Base-by-base conservation (phyloP, 345 rosid species). In the Stellera chamaejasme region DNA sequence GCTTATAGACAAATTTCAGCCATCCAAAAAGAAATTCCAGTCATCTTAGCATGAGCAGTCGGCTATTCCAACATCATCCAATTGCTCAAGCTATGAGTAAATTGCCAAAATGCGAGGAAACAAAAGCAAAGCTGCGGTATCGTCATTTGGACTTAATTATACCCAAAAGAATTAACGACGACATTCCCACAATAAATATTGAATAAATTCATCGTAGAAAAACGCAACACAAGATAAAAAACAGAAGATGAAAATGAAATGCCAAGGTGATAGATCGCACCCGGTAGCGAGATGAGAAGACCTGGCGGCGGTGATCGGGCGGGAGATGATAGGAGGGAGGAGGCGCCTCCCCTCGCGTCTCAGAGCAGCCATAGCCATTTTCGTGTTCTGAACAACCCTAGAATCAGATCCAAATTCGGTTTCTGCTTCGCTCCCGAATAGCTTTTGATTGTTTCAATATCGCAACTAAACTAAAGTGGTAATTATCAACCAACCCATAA, bases 301-400 rank as follows among this genome's bases (percentile, higher is more conserved):
- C 53, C 84, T 64, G 70, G 71, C 51, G 53, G 82, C 76, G 63
- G 76, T 63, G 59, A 82, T 69, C 3, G 88, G 78, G n/a, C 83
- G 85, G 47, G 83, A 75, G 11, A 76, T 62, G 64, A 77, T 66
- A 52, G 82, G 74, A 66, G 85, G 76, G 67, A 77, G 73, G 62
- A 85, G 74, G 11, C 92, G 86, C 81, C 83, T 78, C 78, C 92
- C 86, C 73, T 85, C 92, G 63, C 92, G 88, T 36, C 84, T 78
- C 73, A 85, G 58, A 54, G 79, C 78, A 70, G 92, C 76, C 88
- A 85, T 82, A 43, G 92, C 88, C 88, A 85, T 69, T 44, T 54
- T 50, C 50, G 52, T 32, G 52, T 42, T 59, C 52, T 3, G 63
- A 26, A 32, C 46, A 57, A 74, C 55, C 59, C 75, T 61, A 61